Evolutionary conservation across 805 yeast genomes (phyloP).

Genomic region (Metschnikowia santaceciliae): DNA sequence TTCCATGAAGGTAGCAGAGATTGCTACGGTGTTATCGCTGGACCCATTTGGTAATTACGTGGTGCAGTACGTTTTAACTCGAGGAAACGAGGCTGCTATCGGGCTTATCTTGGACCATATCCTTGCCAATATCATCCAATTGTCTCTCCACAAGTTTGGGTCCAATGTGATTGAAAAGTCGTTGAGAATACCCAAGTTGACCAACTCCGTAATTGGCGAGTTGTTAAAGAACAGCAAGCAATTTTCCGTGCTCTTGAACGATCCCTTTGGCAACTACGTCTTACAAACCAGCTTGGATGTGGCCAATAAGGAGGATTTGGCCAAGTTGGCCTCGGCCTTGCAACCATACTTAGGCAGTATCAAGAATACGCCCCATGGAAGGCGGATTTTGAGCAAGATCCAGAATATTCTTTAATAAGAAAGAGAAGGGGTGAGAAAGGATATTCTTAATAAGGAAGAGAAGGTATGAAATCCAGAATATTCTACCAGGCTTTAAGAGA

Average conservation of each 20-base stretch:
- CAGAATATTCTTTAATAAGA: slow-evolving; percentile 20
- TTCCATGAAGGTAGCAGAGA: slow-evolving; percentile 61
- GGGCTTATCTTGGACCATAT: slow-evolving; percentile 34
- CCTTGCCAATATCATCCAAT: slow-evolving; percentile 33
- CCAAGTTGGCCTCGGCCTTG: slow-evolving; percentile 52
- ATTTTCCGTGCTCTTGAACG: slow-evolving; percentile 47
- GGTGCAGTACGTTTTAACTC: slow-evolving; percentile 79
- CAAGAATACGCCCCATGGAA: slow-evolving; percentile 92
- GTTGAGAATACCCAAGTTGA: slow-evolving; percentile 43
- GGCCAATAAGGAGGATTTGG: slow-evolving; percentile 49
- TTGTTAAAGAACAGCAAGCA: slow-evolving; percentile 34
- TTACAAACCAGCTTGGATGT: slow-evolving; percentile 58
- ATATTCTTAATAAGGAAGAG: no score
- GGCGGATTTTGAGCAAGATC: slow-evolving; percentile 75
- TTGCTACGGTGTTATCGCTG: slow-evolving; percentile 65
- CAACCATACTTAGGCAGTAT: slow-evolving; percentile 76
- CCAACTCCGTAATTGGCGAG: slow-evolving; percentile 42
- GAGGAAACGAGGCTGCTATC: slow-evolving; percentile 38
- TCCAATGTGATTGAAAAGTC: slow-evolving; percentile 58
- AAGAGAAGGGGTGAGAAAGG: neutral
- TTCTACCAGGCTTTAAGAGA: no score
- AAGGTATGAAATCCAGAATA: no score
- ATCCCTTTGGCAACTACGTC: slow-evolving; percentile 58
- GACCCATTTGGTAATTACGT: slow-evolving; percentile 98
- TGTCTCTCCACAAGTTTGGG: slow-evolving; percentile 60